Conservation (phyloP, 768 basidiomycete species). For the Rhizopogon sp. region DNA sequence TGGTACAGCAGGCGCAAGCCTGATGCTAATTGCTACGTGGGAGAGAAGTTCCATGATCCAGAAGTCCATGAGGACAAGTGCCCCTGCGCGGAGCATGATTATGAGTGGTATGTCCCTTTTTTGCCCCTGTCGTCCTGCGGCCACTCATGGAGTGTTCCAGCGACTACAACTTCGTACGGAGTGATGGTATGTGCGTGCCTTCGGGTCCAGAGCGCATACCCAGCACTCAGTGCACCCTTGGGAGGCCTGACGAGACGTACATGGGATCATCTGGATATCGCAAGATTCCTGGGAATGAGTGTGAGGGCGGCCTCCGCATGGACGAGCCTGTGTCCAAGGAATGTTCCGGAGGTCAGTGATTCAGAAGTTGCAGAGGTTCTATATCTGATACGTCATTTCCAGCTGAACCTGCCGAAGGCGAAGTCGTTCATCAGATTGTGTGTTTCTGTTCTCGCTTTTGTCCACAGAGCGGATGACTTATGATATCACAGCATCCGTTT, state of each 20-base stretch:
- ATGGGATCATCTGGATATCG: slow-evolving; percentile 89
- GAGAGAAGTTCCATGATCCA: slow-evolving; percentile 85
- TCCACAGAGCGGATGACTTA: not conserved
- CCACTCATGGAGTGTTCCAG: slow-evolving; percentile 32
- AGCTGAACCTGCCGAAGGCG: slow-evolving; percentile 81
- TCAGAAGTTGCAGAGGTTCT: not conserved
- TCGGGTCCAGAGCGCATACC: slow-evolving; percentile 88
- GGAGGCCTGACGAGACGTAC: slow-evolving; percentile 55
- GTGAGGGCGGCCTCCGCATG: slow-evolving; percentile 54
- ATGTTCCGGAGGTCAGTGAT: slow-evolving; percentile 64
- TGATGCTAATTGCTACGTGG: slow-evolving; percentile 84
- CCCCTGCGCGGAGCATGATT: slow-evolving; percentile 81
- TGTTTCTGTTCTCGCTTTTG: slow-evolving; percentile 16
- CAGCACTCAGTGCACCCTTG: slow-evolving; percentile 55
- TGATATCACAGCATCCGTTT: slow-evolving; percentile 59
- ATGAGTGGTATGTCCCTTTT: slow-evolving; percentile 68
- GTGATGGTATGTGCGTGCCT: slow-evolving; percentile 71
- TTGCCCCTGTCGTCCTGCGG: not conserved
- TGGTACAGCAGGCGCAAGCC: slow-evolving; percentile 86
- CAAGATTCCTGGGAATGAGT: slow-evolving; percentile 90
- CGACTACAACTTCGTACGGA: slow-evolving; percentile 85
- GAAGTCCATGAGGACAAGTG: slow-evolving; percentile 80
- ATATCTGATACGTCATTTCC: not conserved
- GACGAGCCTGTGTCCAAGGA: slow-evolving; percentile 67
- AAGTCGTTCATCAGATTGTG: slow-evolving; percentile 71